Evolutionary conservation across 306 rosid genomes (phyloP).

Genomic region (Quercus aquifolioides): DNA sequence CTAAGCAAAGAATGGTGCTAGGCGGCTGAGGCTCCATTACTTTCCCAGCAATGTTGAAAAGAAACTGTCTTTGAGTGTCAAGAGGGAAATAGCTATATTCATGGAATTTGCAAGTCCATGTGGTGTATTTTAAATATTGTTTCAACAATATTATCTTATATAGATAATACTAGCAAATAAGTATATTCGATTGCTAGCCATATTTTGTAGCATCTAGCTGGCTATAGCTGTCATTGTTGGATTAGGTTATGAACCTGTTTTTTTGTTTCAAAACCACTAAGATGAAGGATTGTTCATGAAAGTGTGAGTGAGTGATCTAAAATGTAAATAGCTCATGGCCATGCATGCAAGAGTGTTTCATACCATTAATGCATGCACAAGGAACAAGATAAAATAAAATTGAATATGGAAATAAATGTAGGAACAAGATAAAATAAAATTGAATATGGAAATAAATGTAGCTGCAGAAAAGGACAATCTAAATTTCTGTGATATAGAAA

Average conservation of each 20-base stretch:
- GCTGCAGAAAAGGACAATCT: neutral
- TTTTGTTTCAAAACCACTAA: neutral
- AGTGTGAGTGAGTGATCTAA: neutral
- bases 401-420: neutral
- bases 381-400: neutral
- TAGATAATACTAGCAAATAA: too few species aligned
- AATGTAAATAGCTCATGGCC: neutral
- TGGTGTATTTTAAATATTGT: too few species aligned
- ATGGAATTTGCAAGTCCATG: too few species aligned
- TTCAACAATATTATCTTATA: too few species aligned
- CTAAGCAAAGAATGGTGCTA: neutral
- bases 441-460: neutral
- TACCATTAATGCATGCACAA: neutral
- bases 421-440: neutral
- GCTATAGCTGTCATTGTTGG: too few species aligned
- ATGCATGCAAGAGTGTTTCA: neutral
- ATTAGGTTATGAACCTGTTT: neutral
- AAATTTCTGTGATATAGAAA: neutral
- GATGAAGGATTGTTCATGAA: neutral
- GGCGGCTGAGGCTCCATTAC: neutral
- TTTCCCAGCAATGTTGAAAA: neutral
- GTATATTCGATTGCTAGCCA: too few species aligned
- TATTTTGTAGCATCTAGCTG: too few species aligned
- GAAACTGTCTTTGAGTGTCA: neutral
- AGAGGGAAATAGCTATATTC: too few species aligned